Evolutionary conservation across 768 basidiomycete genomes (phyloP).

Genomic region (Cystofilobasidium ferigula): DNA sequence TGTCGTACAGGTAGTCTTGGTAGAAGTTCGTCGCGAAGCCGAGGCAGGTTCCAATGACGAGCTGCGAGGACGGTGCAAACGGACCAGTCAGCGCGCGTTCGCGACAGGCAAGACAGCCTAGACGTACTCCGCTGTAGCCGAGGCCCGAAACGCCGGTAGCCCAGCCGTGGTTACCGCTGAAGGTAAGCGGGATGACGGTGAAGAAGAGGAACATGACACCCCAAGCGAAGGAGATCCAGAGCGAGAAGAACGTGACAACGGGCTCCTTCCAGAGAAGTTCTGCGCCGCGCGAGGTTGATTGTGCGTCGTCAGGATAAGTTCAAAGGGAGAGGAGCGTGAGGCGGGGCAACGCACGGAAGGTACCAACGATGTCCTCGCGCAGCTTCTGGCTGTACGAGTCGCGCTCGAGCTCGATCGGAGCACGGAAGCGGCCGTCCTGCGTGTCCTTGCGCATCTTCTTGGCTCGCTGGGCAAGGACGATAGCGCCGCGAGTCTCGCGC

Average conservation of each 20-base stretch:
- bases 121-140: slow-evolving; percentile 20
- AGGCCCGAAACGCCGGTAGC: slow-evolving; percentile 27
- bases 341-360: neutral
- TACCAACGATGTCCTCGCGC: neutral
- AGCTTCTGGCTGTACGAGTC: slow-evolving; percentile 28
- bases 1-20: slow-evolving; percentile 29
- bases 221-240: slow-evolving; percentile 27
- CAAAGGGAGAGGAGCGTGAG: neutral
- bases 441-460: slow-evolving; percentile 29
- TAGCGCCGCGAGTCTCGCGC: slow-evolving; percentile 30
- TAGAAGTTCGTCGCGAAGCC: slow-evolving; percentile 28
- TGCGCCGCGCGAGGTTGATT: neutral
- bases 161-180: slow-evolving; percentile 30
- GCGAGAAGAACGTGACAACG: neutral
- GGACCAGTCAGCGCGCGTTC: neutral
- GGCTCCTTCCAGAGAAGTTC: slow-evolving; percentile 28
- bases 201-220: slow-evolving; percentile 28
- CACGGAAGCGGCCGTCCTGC: slow-evolving; percentile 27
- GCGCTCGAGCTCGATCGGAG: slow-evolving; percentile 29
- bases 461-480: slow-evolving; percentile 29
- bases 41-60: slow-evolving; percentile 30
- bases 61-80: neutral
- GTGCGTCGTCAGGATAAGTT: too few relatives aligned
- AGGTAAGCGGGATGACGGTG: slow-evolving; percentile 29
- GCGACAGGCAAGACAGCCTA: neutral